A percentile compares a stretch with the other conserved stretches of the same genome.
These are phyloP conservation scores for Wickerhamomyces alni DNA, from an alignment of 805 yeast genomes.

Conservation along the genomic window DNA sequence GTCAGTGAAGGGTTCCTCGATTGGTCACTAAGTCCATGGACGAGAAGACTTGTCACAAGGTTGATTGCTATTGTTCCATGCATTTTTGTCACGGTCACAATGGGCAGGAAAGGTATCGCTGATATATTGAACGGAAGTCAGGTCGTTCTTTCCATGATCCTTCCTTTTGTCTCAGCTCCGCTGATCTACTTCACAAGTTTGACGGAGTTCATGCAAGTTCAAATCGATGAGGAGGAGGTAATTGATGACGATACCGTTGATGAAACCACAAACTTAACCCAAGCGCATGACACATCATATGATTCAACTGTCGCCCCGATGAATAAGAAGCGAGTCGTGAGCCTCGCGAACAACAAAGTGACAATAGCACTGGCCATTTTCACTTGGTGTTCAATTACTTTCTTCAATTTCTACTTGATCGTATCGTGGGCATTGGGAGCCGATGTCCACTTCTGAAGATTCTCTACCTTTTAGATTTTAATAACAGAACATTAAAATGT, in stretches of 20 bases:
- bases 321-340: conserved; percentile 32
- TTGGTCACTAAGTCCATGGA: conserved; percentile 79
- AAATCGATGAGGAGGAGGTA: conserved; percentile 14
- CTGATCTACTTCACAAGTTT: conserved; percentile 74
- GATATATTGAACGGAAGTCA: conserved; percentile 74
- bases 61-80: conserved; percentile 85
- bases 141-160: conserved; percentile 71
- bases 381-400: conserved; percentile 67
- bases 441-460: conserved; percentile 39
- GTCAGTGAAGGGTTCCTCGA: conserved; percentile 84
- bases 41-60: conserved; percentile 73
- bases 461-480: too few relatives aligned
- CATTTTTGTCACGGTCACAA: conserved; percentile 58
- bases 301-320: conserved; percentile 10
- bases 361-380: conserved; percentile 48
- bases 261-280: neutral
- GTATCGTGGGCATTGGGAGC: conserved; percentile 42
- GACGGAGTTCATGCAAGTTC: conserved; percentile 57
- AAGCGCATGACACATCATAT: neutral
- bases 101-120: conserved; percentile 80
- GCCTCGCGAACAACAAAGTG: conserved; percentile 62
- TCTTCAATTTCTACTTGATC: conserved; percentile 67
- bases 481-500: too few relatives aligned
- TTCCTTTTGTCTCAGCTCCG: conserved; percentile 89
- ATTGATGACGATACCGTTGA: neutral